Evolutionary conservation across 176 grass and related monocot genomes (phyloP).

Genomic region (Alopecurus myosuroides): DNA sequence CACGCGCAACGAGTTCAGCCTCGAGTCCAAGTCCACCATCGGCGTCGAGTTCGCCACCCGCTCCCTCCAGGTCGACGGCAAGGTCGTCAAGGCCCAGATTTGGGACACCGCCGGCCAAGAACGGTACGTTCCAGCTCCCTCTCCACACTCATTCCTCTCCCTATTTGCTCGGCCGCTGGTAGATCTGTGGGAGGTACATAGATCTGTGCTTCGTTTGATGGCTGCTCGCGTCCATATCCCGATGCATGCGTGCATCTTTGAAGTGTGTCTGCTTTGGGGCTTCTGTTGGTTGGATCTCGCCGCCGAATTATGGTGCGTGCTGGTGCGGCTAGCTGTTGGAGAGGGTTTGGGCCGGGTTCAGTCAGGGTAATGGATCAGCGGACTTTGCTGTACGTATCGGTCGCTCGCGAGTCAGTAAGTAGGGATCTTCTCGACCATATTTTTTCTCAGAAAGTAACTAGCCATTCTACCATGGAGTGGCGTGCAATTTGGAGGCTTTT

Average conservation of each 20-base stretch:
- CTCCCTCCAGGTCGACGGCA: slow-evolving; percentile 65
- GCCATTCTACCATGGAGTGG: not conserved
- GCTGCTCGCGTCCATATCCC: not conserved
- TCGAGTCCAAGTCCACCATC: slow-evolving; percentile 99
- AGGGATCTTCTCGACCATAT: not conserved
- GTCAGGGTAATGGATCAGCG: not conserved
- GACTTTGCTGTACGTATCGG: not conserved
- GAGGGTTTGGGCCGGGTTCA: not conserved
- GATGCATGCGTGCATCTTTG: not conserved
- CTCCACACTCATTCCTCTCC: not conserved
- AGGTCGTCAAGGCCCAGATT: slow-evolving; percentile 97
- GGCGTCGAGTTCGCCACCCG: slow-evolving; percentile 96
- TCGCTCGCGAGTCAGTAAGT: not conserved
- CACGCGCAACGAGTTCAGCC: slow-evolving; percentile 98
- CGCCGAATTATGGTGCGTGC: slow-evolving; percentile 23
- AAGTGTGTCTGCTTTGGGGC: not conserved
- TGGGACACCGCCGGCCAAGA: slow-evolving; percentile 95
- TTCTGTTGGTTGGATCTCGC: slow-evolving; percentile 24
- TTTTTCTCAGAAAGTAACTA: not conserved
- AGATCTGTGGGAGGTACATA: slow-evolving; percentile 13
- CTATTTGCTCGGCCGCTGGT: not conserved
- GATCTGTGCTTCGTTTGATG: not conserved
- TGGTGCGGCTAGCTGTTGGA: not conserved
- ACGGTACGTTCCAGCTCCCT: slow-evolving; percentile 5
- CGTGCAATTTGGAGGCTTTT: not conserved